These are phyloP conservation scores for Talaromyces atroroseus DNA, from an alignment of 2,329 filamentous ascomycete species.

Conservation along the genomic window DNA sequence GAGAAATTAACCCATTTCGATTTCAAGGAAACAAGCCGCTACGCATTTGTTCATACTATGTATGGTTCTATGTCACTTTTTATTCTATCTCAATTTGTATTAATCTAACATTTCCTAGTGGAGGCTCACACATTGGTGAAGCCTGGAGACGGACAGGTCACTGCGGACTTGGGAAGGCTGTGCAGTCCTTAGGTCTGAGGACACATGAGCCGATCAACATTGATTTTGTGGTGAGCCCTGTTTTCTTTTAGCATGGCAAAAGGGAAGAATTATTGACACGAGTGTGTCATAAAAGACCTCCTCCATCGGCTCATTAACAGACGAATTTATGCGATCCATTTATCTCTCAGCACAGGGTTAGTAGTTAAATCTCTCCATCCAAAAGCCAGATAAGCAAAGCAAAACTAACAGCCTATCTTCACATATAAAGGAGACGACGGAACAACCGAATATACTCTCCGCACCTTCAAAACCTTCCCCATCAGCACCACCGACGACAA, in stretches of 20 bases:
- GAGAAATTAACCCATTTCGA: slow-evolving; percentile 72
- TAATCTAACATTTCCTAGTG: slow-evolving; percentile 35
- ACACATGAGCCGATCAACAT: slow-evolving; percentile 55
- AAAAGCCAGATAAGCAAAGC: background rate
- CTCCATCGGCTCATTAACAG: slow-evolving; percentile 72
- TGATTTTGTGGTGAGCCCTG: slow-evolving; percentile 60
- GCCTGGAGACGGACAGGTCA: slow-evolving; percentile 58
- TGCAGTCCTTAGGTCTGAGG: slow-evolving; percentile 58
- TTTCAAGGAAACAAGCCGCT: slow-evolving; percentile 63
- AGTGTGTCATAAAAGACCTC: slow-evolving; percentile 60
- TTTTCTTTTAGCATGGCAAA: background rate
- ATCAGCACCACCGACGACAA: slow-evolving; percentile 29
- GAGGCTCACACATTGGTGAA: slow-evolving; percentile 51
- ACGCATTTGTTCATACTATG: slow-evolving; percentile 84
- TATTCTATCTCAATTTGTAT: background rate
- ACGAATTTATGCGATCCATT: slow-evolving; percentile 58
- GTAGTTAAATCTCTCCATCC: background rate
- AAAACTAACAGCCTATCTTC: background rate
- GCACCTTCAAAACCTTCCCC: slow-evolving; percentile 25
- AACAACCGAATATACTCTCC: slow-evolving; percentile 37
- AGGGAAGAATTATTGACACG: slow-evolving; percentile 9
- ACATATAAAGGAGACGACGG: slow-evolving; percentile 42
- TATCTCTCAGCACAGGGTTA: slow-evolving; percentile 55
- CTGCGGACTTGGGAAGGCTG: slow-evolving; percentile 63
- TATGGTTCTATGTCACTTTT: slow-evolving; percentile 38